phyloP scores from a whole-genome alignment of 495 filamentous ascomycete genomes.

The Amniculicola lignicola region DNA sequence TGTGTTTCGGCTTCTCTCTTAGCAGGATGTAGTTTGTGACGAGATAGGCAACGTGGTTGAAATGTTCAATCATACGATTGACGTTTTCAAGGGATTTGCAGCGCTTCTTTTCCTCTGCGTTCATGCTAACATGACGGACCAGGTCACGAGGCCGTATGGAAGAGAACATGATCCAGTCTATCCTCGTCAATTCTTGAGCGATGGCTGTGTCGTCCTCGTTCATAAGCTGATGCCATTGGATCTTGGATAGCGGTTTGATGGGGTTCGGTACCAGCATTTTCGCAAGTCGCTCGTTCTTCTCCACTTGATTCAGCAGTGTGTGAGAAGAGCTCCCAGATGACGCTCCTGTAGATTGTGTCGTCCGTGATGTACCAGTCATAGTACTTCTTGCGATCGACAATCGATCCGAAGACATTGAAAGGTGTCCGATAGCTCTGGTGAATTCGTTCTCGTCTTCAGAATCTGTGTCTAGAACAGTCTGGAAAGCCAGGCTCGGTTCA shows the following conservation, averaged over 20 bases:
- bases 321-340: conserved; percentile 39
- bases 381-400: conserved; percentile 27
- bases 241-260: conserved; percentile 63
- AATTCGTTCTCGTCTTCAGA: conserved; percentile 33
- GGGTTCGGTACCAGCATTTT: conserved; percentile 60
- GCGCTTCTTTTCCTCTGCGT: conserved; percentile 67
- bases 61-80: conserved; percentile 89
- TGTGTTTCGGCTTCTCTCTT: conserved; percentile 93
- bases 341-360: conserved; percentile 17
- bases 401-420: conserved; percentile 27
- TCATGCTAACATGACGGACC: conserved; percentile 81
- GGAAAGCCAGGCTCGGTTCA: conserved; percentile 19
- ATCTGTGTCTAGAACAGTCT: conserved; percentile 30
- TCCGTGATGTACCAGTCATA: conserved; percentile 26
- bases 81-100: conserved; percentile 79
- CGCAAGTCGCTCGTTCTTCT: conserved; percentile 72
- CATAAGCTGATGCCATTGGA: conserved; percentile 81
- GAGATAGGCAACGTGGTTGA: conserved; percentile 92
- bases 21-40: conserved; percentile 89
- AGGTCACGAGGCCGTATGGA: conserved; percentile 94
- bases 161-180: conserved; percentile 96
- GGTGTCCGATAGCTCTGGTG: conserved; percentile 24
- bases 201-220: conserved; percentile 74
- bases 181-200: conserved; percentile 86
- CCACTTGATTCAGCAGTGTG: conserved; percentile 58